Percentiles rank a stretch among this genome's conserved stretches.
Conservation (phyloP, 2,329 filamentous ascomycete species). For the Aspergillus pseudoglaucus region DNA sequence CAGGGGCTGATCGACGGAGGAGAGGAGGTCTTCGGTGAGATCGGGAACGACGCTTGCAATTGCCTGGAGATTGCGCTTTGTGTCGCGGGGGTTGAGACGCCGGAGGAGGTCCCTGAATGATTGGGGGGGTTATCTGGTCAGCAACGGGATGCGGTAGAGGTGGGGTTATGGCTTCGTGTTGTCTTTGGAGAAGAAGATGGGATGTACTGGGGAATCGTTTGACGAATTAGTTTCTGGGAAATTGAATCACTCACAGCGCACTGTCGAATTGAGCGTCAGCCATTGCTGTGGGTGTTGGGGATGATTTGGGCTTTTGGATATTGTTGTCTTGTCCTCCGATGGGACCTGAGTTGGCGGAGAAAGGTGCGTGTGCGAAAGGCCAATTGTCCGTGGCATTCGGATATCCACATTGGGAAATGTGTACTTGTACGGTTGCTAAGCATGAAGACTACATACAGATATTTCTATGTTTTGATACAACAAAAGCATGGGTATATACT, state of each 20-base stretch:
- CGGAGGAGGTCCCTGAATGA: slow-evolving; percentile 83
- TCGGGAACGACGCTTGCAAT: slow-evolving; percentile 85
- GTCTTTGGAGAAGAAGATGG: neutral
- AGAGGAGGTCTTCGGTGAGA: slow-evolving; percentile 94
- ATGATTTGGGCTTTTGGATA: slow-evolving; percentile 3
- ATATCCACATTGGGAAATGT: neutral
- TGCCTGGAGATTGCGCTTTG: slow-evolving; percentile 75
- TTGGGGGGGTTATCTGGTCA: slow-evolving; percentile 16
- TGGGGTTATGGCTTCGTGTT: neutral
- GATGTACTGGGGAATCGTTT: neutral
- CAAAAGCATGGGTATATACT: neutral
- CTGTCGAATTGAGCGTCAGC: slow-evolving; percentile 46
- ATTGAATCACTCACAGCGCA: slow-evolving; percentile 38
- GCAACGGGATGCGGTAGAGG: slow-evolving; percentile 11
- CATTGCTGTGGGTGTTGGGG: slow-evolving; percentile 24
- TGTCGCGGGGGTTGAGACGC: slow-evolving; percentile 91
- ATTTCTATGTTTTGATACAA: neutral
- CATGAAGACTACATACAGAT: too few relatives aligned
- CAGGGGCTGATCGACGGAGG: slow-evolving; percentile 93
- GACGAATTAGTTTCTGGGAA: neutral
- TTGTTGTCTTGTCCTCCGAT: slow-evolving; percentile 1
- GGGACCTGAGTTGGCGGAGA: slow-evolving; percentile 10
- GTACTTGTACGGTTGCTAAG: neutral
- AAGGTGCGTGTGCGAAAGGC: slow-evolving; percentile 11
- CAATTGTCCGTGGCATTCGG: slow-evolving; percentile 11